These are phyloP conservation scores for Metarhizium robertsii DNA, from an alignment of 2,329 filamentous ascomycete genomes.

Conservation along the genomic window DNA sequence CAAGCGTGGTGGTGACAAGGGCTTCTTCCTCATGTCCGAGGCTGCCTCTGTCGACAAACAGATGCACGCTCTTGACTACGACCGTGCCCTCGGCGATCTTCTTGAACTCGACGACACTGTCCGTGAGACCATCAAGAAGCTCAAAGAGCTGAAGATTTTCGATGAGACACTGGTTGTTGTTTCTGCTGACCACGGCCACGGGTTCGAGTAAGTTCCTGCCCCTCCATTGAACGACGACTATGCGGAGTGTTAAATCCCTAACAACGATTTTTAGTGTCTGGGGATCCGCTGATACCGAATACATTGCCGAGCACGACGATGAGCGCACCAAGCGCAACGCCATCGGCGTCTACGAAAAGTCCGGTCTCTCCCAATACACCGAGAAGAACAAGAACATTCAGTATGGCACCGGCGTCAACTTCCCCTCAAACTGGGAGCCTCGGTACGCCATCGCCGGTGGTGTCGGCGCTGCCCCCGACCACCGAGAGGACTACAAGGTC, in stretches of 20 bases:
- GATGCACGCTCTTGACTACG: constrained; percentile 81
- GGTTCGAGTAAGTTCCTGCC: constrained; percentile 52
- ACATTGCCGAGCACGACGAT: constrained; percentile 53
- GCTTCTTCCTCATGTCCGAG: constrained; percentile 84
- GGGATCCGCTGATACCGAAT: constrained; percentile 71
- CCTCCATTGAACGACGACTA: background rate
- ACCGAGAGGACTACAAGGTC: constrained; percentile 66
- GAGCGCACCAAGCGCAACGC: constrained; percentile 68
- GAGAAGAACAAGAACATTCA: constrained; percentile 46
- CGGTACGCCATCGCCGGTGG: constrained; percentile 73
- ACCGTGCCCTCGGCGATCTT: constrained; percentile 75
- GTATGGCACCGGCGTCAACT: constrained; percentile 66
- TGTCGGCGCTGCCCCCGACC: constrained; percentile 62
- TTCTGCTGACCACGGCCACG: constrained; percentile 82
- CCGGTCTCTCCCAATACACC: constrained; percentile 69
- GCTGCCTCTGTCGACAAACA: constrained; percentile 82
- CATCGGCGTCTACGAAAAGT: constrained; percentile 63
- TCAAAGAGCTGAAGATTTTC: constrained; percentile 54
- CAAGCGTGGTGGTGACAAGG: constrained; percentile 54
- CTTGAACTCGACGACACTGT: constrained; percentile 81
- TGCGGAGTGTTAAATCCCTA: background rate
- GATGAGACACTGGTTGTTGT: constrained; percentile 73
- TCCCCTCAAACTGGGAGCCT: constrained; percentile 78
- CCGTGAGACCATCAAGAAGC: constrained; percentile 62
- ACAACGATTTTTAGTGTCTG: constrained; percentile 44